Percentiles rank a stretch among this genome's conserved stretches.
Evolutionary conservation across 2,329 filamentous ascomycete genomes (phyloP).

Genomic region (Fusarium falciforme): DNA sequence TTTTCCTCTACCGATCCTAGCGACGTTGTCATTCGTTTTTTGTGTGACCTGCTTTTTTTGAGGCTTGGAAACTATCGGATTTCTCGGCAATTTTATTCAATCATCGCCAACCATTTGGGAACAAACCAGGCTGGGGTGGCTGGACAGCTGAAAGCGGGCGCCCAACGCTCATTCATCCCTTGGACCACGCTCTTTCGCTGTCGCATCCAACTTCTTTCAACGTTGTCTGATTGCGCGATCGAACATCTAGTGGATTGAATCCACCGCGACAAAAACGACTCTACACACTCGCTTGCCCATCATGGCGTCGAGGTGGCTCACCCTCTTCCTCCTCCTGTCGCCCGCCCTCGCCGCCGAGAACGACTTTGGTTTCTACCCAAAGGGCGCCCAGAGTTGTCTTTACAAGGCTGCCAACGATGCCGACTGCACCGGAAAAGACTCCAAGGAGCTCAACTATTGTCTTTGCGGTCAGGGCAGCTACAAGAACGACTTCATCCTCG

Average conservation of each 20-base stretch:
- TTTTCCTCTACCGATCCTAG: not conserved
- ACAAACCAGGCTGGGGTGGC: slow-evolving; percentile 17
- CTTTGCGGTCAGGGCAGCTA: slow-evolving; percentile 57
- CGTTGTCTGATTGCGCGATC: not conserved
- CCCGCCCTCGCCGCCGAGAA: slow-evolving; percentile 41
- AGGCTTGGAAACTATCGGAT: not conserved
- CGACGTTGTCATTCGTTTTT: slow-evolving; percentile 16
- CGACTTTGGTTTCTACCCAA: slow-evolving; percentile 51
- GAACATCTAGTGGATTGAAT: not conserved
- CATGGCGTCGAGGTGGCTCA: slow-evolving; percentile 46
- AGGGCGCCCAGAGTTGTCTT: slow-evolving; percentile 54
- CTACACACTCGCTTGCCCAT: slow-evolving; percentile 1
- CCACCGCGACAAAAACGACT: not conserved
- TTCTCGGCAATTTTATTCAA: not conserved
- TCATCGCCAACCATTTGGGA: slow-evolving; percentile 6
- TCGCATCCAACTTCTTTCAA: not conserved
- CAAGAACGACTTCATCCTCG: slow-evolving; percentile 60
- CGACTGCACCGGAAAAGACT: slow-evolving; percentile 55
- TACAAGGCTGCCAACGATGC: slow-evolving; percentile 52
- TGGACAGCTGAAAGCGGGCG: slow-evolving; percentile 27
- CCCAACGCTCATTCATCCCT: not conserved
- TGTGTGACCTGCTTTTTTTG: not conserved
- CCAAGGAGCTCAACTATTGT: slow-evolving; percentile 58
- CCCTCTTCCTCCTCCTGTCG: slow-evolving; percentile 46
- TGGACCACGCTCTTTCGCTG: not conserved